Evolutionary conservation across 148 eudicot species (phyloP), one percentile per base, ranked within the genome.

Genomic region (Beta vulgaris): DNA sequence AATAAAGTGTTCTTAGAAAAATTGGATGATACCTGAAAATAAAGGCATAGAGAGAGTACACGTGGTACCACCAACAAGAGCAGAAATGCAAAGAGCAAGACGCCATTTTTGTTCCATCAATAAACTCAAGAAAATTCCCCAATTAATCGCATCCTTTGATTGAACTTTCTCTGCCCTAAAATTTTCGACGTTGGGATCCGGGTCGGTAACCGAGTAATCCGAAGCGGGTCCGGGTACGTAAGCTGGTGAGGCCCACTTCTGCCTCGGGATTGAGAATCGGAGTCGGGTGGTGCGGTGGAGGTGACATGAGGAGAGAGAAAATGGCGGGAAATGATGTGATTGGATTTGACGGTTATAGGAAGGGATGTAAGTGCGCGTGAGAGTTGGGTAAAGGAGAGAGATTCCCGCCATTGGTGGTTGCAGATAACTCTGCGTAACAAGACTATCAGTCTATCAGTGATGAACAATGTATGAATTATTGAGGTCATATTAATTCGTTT

Each of bases 41-140:
- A 90, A 60, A 31, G 98, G 97, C 96, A 95, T 89, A 53, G 85
- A 85, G 44, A 95, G 96, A 73, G 93, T 90, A 73, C 92, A 90
- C 84, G 77, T 28, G 34, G 96, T 83, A 63, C 93, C 85, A 6
- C 91, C 91, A 54, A 87, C 36, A n/a, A 95, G 90, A 76, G 90
- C 80, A 40, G 74, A 62, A 44, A 78, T 46, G 6, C 93, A 88
- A 68, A 84, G 75, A 51, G 79, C 76, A 6, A 92, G 69, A 39
- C 91, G 82, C 77, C 82, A 73, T 74, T 92, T 92, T 43, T 95
- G 93, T 34, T 79, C 77, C 42, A 75, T 23, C 74, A 92, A 69
- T 6, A 95, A 87, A 15, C 78, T 76, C 91, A 78, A 90, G 69
- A 95, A 25, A 23, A 90, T 64, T 18, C 84, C 93, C 96, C 93